A percentile compares a stretch with the other conserved stretches of the same genome.
Conservation (phyloP, 352 stramenopile species). For the Globisporangium megalacanthum region DNA sequence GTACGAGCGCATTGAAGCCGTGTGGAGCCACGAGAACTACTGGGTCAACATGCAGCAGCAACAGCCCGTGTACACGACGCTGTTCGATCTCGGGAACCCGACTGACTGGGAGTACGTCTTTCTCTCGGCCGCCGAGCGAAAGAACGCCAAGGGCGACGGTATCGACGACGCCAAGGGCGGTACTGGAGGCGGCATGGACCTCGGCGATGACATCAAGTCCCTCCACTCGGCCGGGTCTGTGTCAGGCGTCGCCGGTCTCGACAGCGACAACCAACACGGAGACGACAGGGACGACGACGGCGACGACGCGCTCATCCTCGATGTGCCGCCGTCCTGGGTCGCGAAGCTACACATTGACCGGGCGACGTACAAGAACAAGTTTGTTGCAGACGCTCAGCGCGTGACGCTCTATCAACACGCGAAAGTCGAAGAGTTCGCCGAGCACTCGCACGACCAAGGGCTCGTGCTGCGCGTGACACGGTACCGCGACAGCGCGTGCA, state of each 20-base stretch:
- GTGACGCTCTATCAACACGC: constrained; percentile 86
- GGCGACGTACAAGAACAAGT: constrained; percentile 73
- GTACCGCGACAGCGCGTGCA: constrained; percentile 75
- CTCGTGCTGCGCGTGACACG: constrained; percentile 81
- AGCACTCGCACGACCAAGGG: constrained; percentile 84
- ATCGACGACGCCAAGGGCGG: constrained; percentile 41
- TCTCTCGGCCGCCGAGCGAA: constrained; percentile 66
- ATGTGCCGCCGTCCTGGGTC: constrained; percentile 86
- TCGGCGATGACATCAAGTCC: constrained; percentile 56
- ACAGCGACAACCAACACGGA: constrained; percentile 47
- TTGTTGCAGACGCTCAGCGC: constrained; percentile 79
- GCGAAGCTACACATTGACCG: constrained; percentile 68
- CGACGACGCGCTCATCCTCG: constrained; percentile 66
- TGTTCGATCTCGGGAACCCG: constrained; percentile 80
- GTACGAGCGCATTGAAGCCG: constrained; percentile 83
- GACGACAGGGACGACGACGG: constrained; percentile 34
- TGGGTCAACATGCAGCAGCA: constrained; percentile 93
- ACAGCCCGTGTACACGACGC: constrained; percentile 51
- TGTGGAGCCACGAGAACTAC: constrained; percentile 95
- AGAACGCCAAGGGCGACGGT: constrained; percentile 33
- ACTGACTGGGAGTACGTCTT: constrained; percentile 93
- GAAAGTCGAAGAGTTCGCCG: constrained; percentile 93
- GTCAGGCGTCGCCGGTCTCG: constrained; percentile 2
- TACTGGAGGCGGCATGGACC: constrained; percentile 28
- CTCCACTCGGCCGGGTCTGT: constrained; percentile 13